Conservation (phyloP, 148 eudicot genomes). For the Arctostaphylos glauca region DNA sequence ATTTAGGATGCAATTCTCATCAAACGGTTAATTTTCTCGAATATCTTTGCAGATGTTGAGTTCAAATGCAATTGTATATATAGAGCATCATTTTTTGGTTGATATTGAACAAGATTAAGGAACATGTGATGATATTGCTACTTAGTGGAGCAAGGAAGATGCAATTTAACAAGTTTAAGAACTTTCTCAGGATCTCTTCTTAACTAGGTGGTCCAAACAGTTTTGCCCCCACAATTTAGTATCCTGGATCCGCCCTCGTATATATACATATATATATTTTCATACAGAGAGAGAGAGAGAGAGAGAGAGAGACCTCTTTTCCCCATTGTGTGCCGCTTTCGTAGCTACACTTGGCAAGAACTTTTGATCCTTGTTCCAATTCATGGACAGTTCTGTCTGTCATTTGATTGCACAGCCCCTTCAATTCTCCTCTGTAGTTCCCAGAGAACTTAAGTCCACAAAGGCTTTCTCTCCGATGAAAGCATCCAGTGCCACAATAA, state of each 20-base stretch:
- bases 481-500: constrained; percentile 49
- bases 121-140: not conserved
- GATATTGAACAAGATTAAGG: not conserved
- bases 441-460: constrained; percentile 29
- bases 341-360: constrained; percentile 42
- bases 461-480: constrained; percentile 43
- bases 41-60: not conserved
- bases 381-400: constrained; percentile 19
- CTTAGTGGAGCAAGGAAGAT: not conserved
- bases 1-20: too few species aligned
- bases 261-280: too few species aligned
- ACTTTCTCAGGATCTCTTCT: not conserved
- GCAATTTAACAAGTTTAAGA: not conserved
- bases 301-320: constrained; percentile 32
- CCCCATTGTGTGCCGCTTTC: constrained; percentile 47
- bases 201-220: not conserved
- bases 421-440: constrained; percentile 15
- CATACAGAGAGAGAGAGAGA: not conserved
- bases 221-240: too few species aligned
- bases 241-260: too few species aligned
- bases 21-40: not conserved
- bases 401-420: not conserved
- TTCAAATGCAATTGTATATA: not conserved
- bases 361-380: constrained; percentile 38
- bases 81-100: not conserved